Conservation (phyloP, 768 basidiomycete genomes). For the Hygrophorus pudorinus region DNA sequence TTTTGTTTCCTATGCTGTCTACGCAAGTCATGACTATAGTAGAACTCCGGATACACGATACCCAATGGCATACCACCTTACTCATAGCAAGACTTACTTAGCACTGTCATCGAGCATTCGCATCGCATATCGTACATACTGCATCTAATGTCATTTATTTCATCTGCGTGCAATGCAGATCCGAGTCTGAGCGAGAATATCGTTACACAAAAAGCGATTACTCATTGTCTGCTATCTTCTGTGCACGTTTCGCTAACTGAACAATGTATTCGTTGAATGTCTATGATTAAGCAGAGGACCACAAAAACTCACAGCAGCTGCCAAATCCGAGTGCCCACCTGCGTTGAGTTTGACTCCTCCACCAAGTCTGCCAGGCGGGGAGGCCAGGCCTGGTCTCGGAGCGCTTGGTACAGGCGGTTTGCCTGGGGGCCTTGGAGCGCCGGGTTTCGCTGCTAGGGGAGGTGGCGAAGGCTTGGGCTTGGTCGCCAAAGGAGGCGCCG, state of each 20-base stretch:
- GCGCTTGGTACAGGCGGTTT: conserved; percentile 33
- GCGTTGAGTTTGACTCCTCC: conserved; percentile 32
- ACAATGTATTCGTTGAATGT: conserved; percentile 5
- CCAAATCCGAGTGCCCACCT: conserved; percentile 64
- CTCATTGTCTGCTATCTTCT: conserved; percentile 44
- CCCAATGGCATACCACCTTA: not conserved
- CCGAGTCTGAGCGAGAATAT: too few species aligned
- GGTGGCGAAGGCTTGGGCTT: conserved; percentile 62
- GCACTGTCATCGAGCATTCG: not conserved
- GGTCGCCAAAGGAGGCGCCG: conserved; percentile 48
- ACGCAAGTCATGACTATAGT: not conserved
- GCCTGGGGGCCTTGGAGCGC: conserved; percentile 37
- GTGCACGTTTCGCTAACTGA: conserved; percentile 75
- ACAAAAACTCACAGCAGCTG: conserved; percentile 58
- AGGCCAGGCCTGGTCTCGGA: conserved; percentile 24
- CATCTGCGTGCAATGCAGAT: not conserved
- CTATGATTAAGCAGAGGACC: not conserved
- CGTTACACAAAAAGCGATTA: conserved; percentile 9
- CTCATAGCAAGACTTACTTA: too few species aligned
- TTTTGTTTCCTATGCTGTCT: conserved; percentile 4
- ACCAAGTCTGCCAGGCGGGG: conserved; percentile 29
- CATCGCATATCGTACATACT: conserved; percentile 2
- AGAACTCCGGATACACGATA: not conserved
- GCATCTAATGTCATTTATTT: conserved; percentile 13
- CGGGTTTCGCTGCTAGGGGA: conserved; percentile 44